Base-by-base conservation (phyloP, 1,284 basidiomycete species). In the Fomitiporia mediterranea region DNA sequence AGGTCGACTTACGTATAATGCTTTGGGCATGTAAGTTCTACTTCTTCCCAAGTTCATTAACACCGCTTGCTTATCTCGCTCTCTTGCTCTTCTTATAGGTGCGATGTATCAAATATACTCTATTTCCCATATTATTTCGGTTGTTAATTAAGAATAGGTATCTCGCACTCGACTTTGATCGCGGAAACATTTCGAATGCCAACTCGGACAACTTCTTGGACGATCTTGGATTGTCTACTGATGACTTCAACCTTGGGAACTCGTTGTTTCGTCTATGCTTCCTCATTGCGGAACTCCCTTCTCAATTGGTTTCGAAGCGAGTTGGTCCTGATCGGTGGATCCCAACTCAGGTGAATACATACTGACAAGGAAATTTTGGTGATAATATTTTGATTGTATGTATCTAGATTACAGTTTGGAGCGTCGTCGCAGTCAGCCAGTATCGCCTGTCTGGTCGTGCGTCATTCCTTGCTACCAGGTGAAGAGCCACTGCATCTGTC, bases 181-280 rank as follows among this genome's bases (percentile, higher is more conserved):
- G 68, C 19, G 59, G 61, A 35, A 68, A 67, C 48, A 53, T 61
- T 8, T 51, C 44, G 17, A 75, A 77, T 64, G 83, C 83, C 15
- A 82, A 82, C 60, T 74, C 78, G 2, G 82, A 83, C 62, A 80
- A 79, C 63, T 74, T 84, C 55, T 69, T 84, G 2, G 62, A 68
- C 1, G 81, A 84, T 61, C 71, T 84, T 2, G 62, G 67, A 1
- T 65, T 82, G 51, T 76, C 73, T 2, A 80, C 77, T 0, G 72
- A 80, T 57, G 75, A 68, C 52, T 68, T 60, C 59, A 69, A 74
- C 58, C 56, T 70, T 8, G 72, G 70, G 27, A 70, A 69, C 53
- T 71, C 70, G 0, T 51, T 74, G 1, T 67, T 67, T 47, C 66
- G 65, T 25, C 53, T 70, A 3, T 65, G 62, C 9, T 70, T 71